Evolutionary conservation across 805 yeast species (phyloP), one percentile per base, ranked within the genome.

Genomic region (Alloascoidea africana): DNA sequence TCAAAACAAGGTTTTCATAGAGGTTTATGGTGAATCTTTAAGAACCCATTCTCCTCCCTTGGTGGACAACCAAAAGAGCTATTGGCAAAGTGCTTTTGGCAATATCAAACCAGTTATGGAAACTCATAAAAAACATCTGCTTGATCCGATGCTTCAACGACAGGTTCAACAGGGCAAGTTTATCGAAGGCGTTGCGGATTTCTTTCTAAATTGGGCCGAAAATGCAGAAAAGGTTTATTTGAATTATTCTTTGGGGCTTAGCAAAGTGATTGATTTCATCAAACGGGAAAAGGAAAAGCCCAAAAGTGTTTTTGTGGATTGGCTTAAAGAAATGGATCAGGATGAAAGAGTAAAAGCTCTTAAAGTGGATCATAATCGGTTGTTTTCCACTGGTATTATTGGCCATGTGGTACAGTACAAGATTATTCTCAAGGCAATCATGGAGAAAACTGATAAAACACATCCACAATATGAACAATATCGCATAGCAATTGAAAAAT

Each of bases 111-210:
- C 70, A 3, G 55, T 84, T 37, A 62, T 78, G 14, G 60, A 63
- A 8, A 54, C 72, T 2, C 86, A 83, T 46, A 61, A 66, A 36
- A 63, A 61, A 34, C 57, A 58, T 17, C 55, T 84, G 2, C 59
- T 77, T 36, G 68, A 66, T 11, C 84, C 83, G 0, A 58, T 84
- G 18, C 58, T 76, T 19, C 57, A 60, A 40, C 68, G 78, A 34
- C 60, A 82, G 34, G 59, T 68, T 16, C 57, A 70, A 2, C 76
- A 76, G 40, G 87, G 89, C 0, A 79, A 76, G 37, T 76, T 73
- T 41, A 68, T 84, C 11, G 66, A 64, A 27, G 72, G 73, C 5
- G 65, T 82, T 13, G 81, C 80, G 3, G 73, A 72, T 35, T 63
- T 81, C 6, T 71, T 80, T 43, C 53, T 64, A 18, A 65, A 66